Conservation (phyloP, 352 stramenopile genomes). For the Sclerospora graminicola region DNA sequence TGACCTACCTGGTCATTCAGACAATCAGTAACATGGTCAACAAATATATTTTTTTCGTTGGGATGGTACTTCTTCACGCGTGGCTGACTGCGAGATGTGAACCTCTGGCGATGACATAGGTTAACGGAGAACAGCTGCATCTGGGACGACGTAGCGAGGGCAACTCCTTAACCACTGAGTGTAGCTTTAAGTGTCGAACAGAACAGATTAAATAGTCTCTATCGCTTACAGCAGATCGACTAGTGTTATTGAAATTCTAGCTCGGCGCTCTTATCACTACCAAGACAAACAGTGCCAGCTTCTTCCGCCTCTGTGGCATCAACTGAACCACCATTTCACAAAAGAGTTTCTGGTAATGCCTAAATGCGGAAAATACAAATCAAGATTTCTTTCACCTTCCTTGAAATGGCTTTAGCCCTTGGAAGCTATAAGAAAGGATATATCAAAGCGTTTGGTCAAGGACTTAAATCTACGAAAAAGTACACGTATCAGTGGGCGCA, state of each 20-base stretch:
- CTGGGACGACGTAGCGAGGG: constrained; percentile 39
- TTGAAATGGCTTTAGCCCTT: constrained; percentile 5
- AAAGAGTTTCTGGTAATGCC: not conserved
- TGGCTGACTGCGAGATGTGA: constrained; percentile 35
- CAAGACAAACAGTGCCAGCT: constrained; percentile 29
- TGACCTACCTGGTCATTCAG: constrained; percentile 17
- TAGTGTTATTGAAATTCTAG: constrained; percentile 31
- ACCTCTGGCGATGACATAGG: constrained; percentile 43
- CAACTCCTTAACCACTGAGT: constrained; percentile 48
- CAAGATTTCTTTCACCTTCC: constrained; percentile 5
- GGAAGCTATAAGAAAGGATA: constrained; percentile 59
- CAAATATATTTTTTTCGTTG: constrained; percentile 53
- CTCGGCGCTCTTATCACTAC: constrained; percentile 46
- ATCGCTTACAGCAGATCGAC: constrained; percentile 26
- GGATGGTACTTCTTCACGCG: constrained; percentile 46
- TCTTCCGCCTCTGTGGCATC: constrained; percentile 16
- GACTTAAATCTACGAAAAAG: constrained; percentile 38
- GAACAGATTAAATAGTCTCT: not conserved
- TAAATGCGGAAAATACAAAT: not conserved
- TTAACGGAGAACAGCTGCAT: constrained; percentile 52
- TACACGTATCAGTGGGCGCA: no score
- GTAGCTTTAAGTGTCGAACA: constrained; percentile 2
- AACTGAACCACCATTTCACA: not conserved
- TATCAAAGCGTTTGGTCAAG: constrained; percentile 71
- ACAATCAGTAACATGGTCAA: constrained; percentile 52